Base-by-base conservation (phyloP, 2,329 filamentous ascomycete genomes). In the Canariomyces notabilis region DNA sequence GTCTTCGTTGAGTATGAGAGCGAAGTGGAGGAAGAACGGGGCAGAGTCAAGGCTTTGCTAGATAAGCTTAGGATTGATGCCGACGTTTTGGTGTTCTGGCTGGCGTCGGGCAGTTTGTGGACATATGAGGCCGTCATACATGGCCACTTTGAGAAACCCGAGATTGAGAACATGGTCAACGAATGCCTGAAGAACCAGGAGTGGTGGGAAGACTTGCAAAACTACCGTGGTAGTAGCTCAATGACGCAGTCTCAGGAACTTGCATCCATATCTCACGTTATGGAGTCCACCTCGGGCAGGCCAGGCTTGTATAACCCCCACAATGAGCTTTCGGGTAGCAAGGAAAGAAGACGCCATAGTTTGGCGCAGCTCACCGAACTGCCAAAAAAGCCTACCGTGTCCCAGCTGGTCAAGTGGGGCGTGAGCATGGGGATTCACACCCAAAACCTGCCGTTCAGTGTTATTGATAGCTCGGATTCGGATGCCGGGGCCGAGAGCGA, bases 1-100 rank as follows among this genome's bases (percentile, higher is more conserved):
- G 88, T 94, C 0, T 95, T 95, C 62, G 89, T 95, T 16, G 89
- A 95, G 60, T 94, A 94, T 56, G 87, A 93, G 61, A 80, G 74
- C 20, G 89, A 95, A 55, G 83, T 95, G 1, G 79, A 85, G 32
- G 86, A 94, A 64, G 89, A 95, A 64, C 73, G 79, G 29, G 77
- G 76, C 1, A 74, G 88, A 46, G 83, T 94, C 14, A 79, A 79
- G 49, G 79, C 83, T 1, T 71, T 95, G 2, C 72, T 95, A 1
- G 85, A 87, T 18, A 94, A 91, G 61, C 66, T 95, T 7, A 76
- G 89, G 14, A 95, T 95, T 38, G 79, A 89, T 51, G 89, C 88
- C 3, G 74, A 88, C 51, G 79, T 94, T 0, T 66, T 85, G 12
- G 89, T 94, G 1, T 89, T 90, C 59, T 93, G 85, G 79, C 75